Evolutionary conservation across 345 rosid genomes (phyloP).

Genomic region (Hypericum perforatum): DNA sequence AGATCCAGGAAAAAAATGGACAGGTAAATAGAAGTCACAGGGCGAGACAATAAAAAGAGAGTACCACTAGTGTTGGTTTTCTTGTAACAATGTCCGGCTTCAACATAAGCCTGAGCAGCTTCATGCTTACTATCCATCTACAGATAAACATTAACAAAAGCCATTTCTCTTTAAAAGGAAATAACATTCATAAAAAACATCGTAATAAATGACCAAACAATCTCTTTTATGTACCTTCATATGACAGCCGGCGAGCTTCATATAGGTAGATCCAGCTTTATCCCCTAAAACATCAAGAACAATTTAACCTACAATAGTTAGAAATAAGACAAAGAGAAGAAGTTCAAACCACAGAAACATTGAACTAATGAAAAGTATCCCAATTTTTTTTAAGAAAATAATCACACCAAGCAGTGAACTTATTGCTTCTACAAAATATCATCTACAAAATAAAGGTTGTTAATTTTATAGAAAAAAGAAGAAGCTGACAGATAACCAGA

Average conservation of each 20-base stretch:
- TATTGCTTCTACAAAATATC: no score
- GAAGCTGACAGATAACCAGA: no score
- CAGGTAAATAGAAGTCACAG: no score
- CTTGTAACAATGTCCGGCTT: slow-evolving; percentile 25
- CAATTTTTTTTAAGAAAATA: no score
- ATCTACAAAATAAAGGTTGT: no score
- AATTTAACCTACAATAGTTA: not conserved
- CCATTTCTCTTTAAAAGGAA: not conserved
- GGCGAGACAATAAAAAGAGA: not conserved
- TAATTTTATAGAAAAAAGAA: no score
- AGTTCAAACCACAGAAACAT: no score
- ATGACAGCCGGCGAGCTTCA: slow-evolving; percentile 14
- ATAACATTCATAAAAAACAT: not conserved
- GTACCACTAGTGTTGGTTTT: slow-evolving; percentile 15
- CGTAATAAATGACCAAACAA: not conserved
- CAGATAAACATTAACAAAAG: not conserved
- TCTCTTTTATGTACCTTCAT: slow-evolving; percentile 4
- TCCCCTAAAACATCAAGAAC: slow-evolving; percentile 11
- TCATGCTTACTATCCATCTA: slow-evolving; percentile 21
- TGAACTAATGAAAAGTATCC: no score
- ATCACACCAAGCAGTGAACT: no score
- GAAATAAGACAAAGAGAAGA: not conserved
- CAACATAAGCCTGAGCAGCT: slow-evolving; percentile 18
- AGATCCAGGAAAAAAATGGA: no score
- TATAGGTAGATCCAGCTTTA: slow-evolving; percentile 13